phyloP scores from a whole-genome alignment of 805 yeast species.

The Wickerhamomyces tratensis region DNA sequence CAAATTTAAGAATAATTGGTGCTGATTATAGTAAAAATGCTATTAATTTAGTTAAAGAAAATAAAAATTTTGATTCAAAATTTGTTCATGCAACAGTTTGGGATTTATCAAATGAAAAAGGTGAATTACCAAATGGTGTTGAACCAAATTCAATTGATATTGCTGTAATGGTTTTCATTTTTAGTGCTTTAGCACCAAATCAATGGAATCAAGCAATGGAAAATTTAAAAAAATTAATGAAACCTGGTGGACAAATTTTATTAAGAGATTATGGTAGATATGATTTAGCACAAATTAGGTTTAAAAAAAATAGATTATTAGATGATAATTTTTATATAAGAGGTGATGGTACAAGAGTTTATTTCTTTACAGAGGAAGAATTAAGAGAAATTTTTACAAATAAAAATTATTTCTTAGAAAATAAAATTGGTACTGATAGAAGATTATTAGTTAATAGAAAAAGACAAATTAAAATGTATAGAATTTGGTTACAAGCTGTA shows the following conservation, averaged over 20 bases:
- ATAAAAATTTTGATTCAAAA: slow-evolving; percentile 49
- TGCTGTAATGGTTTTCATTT: slow-evolving; percentile 91
- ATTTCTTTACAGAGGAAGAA: slow-evolving; percentile 94
- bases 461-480: slow-evolving; percentile 87
- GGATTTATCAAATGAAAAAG: slow-evolving; percentile 81
- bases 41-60: slow-evolving; percentile 67
- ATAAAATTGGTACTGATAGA: slow-evolving; percentile 80
- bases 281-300: slow-evolving; percentile 90
- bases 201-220: slow-evolving; percentile 82
- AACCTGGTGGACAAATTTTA: slow-evolving; percentile 87
- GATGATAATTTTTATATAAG: slow-evolving; percentile 93
- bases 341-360: slow-evolving; percentile 97
- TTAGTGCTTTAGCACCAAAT: slow-evolving; percentile 82
- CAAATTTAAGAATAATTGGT: slow-evolving; percentile 63
- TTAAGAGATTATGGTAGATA: slow-evolving; percentile 95
- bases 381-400: slow-evolving; percentile 60
- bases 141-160: slow-evolving; percentile 79
- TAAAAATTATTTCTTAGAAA: slow-evolving; percentile 43
- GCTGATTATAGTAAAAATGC: slow-evolving; percentile 90
- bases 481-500: slow-evolving; percentile 95
- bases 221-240: slow-evolving; percentile 63
- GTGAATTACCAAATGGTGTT: slow-evolving; percentile 73
- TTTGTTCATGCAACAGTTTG: slow-evolving; percentile 81
- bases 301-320: slow-evolving; percentile 76
- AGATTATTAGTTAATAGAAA: slow-evolving; percentile 86